Conservation (phyloP, 179 eudicot species). For the Beta corolliflora region DNA sequence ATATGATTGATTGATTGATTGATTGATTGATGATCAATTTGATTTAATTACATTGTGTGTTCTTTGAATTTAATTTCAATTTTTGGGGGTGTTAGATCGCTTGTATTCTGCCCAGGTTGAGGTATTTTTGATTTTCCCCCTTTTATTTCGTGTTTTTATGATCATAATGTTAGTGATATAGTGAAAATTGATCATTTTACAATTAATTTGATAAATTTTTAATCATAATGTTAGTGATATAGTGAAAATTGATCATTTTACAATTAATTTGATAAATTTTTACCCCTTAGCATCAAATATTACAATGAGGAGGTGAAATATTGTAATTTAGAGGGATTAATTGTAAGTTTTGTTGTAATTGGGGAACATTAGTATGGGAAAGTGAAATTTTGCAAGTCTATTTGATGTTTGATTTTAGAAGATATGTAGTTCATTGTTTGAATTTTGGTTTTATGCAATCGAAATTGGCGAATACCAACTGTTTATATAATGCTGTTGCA, state of each 20-base stretch:
- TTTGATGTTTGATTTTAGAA: neutral
- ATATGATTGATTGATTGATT: too few relatives aligned
- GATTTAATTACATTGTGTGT: constrained; percentile 1
- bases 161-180: neutral
- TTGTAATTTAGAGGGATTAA: neutral
- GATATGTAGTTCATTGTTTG: too few relatives aligned
- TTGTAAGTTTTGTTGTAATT: neutral
- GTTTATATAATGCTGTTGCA: constrained; percentile 25
- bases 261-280: too few relatives aligned
- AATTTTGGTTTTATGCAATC: neutral
- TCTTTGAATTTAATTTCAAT: neutral
- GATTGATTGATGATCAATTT: constrained; percentile 9
- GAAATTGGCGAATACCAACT: neutral
- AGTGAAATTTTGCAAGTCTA: neutral
- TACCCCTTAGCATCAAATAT: neutral
- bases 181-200: too few relatives aligned
- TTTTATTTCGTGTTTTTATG: constrained; percentile 5
- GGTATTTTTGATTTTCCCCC: neutral
- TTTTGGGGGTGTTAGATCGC: neutral
- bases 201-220: too few relatives aligned
- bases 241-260: neutral
- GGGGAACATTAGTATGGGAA: neutral
- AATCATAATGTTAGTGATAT: too few relatives aligned
- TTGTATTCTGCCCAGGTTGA: neutral
- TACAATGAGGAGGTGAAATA: neutral